Conservation (phyloP, 495 filamentous ascomycete species). For the Xylaria curta region DNA sequence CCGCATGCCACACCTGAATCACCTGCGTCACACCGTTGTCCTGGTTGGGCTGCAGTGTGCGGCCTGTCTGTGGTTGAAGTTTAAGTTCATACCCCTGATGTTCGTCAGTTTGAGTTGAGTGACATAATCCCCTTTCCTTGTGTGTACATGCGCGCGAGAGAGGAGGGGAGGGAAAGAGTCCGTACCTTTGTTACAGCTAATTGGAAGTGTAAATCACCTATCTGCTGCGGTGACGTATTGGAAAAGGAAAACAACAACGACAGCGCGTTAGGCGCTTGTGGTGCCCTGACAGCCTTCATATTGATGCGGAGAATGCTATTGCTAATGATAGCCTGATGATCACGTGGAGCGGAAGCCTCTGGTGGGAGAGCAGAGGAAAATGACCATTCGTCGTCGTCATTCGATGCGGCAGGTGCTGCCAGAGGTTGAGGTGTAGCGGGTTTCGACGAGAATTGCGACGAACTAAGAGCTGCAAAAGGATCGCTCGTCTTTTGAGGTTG, state of each 20-base stretch:
- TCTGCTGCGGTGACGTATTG: conserved; percentile 71
- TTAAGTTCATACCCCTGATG: conserved; percentile 76
- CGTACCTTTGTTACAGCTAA: conserved; percentile 90
- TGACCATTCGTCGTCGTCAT: conserved; percentile 89
- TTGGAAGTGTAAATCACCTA: conserved; percentile 86
- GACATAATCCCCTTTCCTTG: background rate
- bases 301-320: conserved; percentile 59
- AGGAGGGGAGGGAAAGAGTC: conserved; percentile 3
- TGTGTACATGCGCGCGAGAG: conserved; percentile 2
- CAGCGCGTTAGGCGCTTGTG: conserved; percentile 60
- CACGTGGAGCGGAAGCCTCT: conserved; percentile 52
- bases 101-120: background rate
- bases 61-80: conserved; percentile 82
- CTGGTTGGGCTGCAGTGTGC: conserved; percentile 75
- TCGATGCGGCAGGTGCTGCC: conserved; percentile 41
- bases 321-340: conserved; percentile 56
- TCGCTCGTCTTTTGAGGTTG: conserved; percentile 55
- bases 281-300: conserved; percentile 52
- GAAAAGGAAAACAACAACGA: conserved; percentile 75
- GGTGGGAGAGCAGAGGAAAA: conserved; percentile 88
- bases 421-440: conserved; percentile 49
- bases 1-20: conserved; percentile 70
- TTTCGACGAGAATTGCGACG: conserved; percentile 57
- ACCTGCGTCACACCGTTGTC: conserved; percentile 80
- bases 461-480: conserved; percentile 74